These are phyloP conservation scores for Phialophora chinensis DNA, from an alignment of 2,329 filamentous ascomycete species.

Conservation along the genomic window DNA sequence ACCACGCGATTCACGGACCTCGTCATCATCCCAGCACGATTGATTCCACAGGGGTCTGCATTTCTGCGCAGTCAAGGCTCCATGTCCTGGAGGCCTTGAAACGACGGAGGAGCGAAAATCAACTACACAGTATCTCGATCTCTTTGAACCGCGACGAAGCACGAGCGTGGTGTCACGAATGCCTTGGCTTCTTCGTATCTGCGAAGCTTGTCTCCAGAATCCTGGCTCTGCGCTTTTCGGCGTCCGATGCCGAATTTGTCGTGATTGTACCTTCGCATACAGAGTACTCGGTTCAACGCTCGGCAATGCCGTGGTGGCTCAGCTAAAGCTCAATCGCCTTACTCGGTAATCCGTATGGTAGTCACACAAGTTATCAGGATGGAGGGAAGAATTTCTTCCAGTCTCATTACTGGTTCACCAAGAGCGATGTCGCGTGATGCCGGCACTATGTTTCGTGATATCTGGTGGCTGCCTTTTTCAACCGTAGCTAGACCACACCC, in stretches of 20 bases:
- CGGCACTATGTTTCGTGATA: background rate
- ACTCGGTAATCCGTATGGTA: background rate
- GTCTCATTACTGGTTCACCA: background rate
- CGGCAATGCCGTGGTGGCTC: background rate
- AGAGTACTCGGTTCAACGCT: background rate
- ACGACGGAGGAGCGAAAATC: background rate
- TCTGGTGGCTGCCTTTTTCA: background rate
- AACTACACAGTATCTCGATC: background rate
- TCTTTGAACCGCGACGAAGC: background rate
- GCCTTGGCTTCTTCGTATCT: slow-evolving; percentile 1
- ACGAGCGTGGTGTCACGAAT: background rate
- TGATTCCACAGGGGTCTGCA: background rate
- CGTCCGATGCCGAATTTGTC: background rate
- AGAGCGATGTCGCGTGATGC: background rate
- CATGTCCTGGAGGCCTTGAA: background rate
- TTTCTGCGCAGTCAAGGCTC: background rate
- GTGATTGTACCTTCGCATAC: background rate
- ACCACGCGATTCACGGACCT: background rate
- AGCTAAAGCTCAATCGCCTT: background rate
- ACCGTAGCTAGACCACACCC: background rate
- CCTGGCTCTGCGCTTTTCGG: background rate
- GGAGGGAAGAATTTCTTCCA: background rate
- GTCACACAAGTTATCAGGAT: background rate
- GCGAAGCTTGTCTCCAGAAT: background rate
- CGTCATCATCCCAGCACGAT: background rate